Evolutionary conservation across 148 eudicot species (phyloP).

Genomic region (Amaranthus hypochondriacus): DNA sequence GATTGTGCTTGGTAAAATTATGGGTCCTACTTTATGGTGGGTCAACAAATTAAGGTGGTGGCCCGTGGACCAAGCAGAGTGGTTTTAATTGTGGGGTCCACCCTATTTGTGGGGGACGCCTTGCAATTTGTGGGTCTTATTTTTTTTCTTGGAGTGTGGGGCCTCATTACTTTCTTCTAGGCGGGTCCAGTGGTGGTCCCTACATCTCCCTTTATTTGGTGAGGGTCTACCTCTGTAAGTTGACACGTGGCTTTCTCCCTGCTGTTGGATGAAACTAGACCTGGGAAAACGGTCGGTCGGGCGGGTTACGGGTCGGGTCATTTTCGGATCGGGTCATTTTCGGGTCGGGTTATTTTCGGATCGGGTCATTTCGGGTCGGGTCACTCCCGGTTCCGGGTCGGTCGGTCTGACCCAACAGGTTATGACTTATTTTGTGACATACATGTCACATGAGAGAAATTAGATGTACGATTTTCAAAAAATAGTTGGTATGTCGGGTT

Average conservation of each 20-base stretch:
- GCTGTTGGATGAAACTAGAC: background rate
- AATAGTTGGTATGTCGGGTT: too few species aligned
- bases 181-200: slow-evolving; percentile 11
- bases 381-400: too few species aligned
- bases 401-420: too few species aligned
- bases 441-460: too few species aligned
- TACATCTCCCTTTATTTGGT: background rate
- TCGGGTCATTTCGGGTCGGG: too few species aligned
- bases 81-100: slow-evolving; percentile 21
- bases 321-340: too few species aligned
- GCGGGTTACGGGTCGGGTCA: too few species aligned
- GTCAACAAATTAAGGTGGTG: slow-evolving; percentile 20
- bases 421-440: too few species aligned
- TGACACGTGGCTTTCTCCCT: background rate
- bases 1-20: slow-evolving; percentile 15
- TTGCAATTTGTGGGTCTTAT: slow-evolving; percentile 21
- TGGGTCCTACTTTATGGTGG: slow-evolving; percentile 19
- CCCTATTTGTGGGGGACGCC: background rate
- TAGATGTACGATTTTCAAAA: too few species aligned
- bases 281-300: too few species aligned
- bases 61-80: slow-evolving; percentile 31
- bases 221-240: background rate
- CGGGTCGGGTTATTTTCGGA: too few species aligned
- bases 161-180: background rate
- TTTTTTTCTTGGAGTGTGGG: slow-evolving; percentile 12